Evolutionary conservation across 2,329 filamentous ascomycete species (phyloP).

Genomic region (Epichloe bromicola): DNA sequence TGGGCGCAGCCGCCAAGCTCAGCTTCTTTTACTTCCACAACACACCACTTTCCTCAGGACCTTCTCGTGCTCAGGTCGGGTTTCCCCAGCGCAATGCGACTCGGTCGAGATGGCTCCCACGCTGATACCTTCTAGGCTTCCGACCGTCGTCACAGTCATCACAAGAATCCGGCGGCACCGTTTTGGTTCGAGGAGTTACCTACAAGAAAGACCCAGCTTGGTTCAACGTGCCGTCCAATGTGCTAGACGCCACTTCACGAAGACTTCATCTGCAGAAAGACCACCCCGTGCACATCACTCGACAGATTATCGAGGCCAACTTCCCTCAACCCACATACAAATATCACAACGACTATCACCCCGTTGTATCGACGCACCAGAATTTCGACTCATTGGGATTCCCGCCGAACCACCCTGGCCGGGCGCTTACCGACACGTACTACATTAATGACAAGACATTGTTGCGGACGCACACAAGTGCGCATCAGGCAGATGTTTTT

Average conservation of each 20-base stretch:
- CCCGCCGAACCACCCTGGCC: slow-evolving; percentile 73
- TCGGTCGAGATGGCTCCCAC: neutral
- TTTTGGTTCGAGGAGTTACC: slow-evolving; percentile 42
- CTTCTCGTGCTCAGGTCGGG: slow-evolving; percentile 5
- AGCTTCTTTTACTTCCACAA: slow-evolving; percentile 1
- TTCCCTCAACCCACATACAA: slow-evolving; percentile 64
- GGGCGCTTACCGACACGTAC: slow-evolving; percentile 83
- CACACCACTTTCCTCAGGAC: slow-evolving; percentile 1
- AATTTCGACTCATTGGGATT: slow-evolving; percentile 98
- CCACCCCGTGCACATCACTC: slow-evolving; percentile 82
- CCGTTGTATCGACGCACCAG: slow-evolving; percentile 70
- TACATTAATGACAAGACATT: slow-evolving; percentile 80
- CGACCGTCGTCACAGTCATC: neutral
- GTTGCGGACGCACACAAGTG: slow-evolving; percentile 84
- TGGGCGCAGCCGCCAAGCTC: slow-evolving; percentile 12
- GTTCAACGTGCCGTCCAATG: slow-evolving; percentile 72
- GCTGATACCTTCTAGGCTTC: neutral
- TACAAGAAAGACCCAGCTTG: slow-evolving; percentile 61
- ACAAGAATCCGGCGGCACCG: neutral
- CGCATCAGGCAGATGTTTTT: slow-evolving; percentile 80
- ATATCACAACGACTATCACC: slow-evolving; percentile 66
- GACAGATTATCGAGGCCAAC: slow-evolving; percentile 80
- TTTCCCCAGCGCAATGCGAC: neutral
- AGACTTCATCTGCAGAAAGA: slow-evolving; percentile 81
- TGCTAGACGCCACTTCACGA: slow-evolving; percentile 60